A percentile compares a stretch with the other conserved stretches of the same genome.
Conservation (phyloP, 2,329 filamentous ascomycete genomes). For the Phialocephala subalpina region DNA sequence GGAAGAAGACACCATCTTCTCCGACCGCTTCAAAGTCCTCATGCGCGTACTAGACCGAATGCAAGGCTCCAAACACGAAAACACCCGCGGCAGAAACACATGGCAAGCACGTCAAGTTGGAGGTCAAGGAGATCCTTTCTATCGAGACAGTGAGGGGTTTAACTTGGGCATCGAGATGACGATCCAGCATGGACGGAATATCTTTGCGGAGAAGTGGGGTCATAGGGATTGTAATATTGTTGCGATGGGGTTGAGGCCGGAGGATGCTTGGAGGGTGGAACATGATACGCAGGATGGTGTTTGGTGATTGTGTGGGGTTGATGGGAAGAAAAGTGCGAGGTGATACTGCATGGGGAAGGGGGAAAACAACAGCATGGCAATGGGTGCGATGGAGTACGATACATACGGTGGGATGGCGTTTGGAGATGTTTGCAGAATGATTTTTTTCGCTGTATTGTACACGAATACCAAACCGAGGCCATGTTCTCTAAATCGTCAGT, state of each 20-base stretch:
- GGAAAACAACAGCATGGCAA: neutral
- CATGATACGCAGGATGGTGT: conserved; percentile 46
- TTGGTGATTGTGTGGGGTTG: neutral
- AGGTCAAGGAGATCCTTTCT: conserved; percentile 60
- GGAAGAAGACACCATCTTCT: conserved; percentile 40
- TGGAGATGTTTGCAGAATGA: neutral
- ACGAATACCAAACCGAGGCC: neutral
- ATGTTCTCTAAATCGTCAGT: neutral
- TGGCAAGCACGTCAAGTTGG: conserved; percentile 62
- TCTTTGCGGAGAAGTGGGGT: conserved; percentile 55
- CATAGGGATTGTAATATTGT: conserved; percentile 52
- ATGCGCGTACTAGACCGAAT: conserved; percentile 43
- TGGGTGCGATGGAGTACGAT: neutral
- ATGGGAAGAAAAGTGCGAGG: neutral
- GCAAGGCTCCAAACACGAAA: conserved; percentile 41
- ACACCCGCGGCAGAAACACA: conserved; percentile 51
- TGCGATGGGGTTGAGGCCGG: conserved; percentile 47
- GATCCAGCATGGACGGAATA: conserved; percentile 53
- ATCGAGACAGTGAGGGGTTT: conserved; percentile 56
- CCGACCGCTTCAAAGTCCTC: conserved; percentile 39
- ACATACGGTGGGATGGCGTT: neutral
- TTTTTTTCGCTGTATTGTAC: neutral
- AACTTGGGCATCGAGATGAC: conserved; percentile 52
- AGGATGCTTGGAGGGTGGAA: conserved; percentile 57
- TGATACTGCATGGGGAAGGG: neutral